Conservation (phyloP, 2,329 filamentous ascomycete genomes). For the Neofusicoccum laricinum region DNA sequence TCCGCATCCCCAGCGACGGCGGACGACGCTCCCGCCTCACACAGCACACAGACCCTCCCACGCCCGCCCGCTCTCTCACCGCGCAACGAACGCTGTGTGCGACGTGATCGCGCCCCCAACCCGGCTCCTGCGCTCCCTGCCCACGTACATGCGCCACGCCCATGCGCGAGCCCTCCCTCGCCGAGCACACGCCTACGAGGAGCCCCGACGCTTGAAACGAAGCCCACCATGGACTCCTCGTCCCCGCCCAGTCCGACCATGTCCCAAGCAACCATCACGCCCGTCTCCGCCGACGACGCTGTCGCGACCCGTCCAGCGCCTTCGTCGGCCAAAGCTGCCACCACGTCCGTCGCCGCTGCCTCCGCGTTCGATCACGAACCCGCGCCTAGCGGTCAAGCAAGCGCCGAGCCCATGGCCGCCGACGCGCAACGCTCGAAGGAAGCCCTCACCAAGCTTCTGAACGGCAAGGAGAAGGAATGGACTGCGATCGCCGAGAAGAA, state of each 20-base stretch:
- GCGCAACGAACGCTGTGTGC: conserved; percentile 11
- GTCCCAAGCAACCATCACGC: conserved; percentile 27
- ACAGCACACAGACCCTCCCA: conserved; percentile 13
- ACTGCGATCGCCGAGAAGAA: conserved; percentile 41
- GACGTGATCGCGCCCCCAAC: conserved; percentile 13
- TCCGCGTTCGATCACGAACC: not conserved
- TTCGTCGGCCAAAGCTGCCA: not conserved
- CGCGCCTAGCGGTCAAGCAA: not conserved
- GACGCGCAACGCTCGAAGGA: conserved; percentile 23
- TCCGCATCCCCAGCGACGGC: conserved; percentile 9
- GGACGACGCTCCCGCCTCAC: conserved; percentile 7
- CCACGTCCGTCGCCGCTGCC: not conserved
- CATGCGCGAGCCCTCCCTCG: conserved; percentile 10
- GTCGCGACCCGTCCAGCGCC: not conserved
- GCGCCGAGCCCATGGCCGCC: conserved; percentile 8
- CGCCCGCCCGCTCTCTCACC: conserved; percentile 8
- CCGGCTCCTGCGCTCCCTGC: conserved; percentile 7
- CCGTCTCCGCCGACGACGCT: conserved; percentile 27
- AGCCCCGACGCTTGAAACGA: conserved; percentile 16
- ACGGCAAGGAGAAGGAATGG: conserved; percentile 45
- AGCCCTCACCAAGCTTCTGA: conserved; percentile 44
- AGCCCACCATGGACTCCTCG: conserved; percentile 29
- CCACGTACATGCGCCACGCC: conserved; percentile 15
- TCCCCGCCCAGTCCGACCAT: conserved; percentile 28
- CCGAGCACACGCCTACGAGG: conserved; percentile 14